phyloP scores from a whole-genome alignment of 108 stramenopile species.

The Pseudonitzschia delicatissima region DNA sequence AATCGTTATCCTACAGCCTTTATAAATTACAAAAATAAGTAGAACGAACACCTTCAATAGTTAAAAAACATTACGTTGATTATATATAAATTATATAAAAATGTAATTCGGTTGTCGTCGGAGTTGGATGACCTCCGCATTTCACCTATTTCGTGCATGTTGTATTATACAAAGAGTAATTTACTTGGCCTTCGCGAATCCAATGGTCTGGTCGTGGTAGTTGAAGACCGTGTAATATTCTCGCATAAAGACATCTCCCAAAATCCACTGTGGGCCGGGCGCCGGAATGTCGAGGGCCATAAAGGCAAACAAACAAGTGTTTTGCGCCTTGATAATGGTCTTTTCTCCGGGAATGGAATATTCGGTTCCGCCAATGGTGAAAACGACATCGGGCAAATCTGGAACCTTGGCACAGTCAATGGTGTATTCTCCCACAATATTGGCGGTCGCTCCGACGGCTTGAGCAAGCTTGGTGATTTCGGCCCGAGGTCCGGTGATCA shows the following conservation, averaged over 20 bases:
- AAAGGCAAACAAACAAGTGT: slow-evolving; percentile 91
- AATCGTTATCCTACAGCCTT: too few relatives aligned
- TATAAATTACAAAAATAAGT: too few relatives aligned
- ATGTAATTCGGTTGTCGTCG: too few relatives aligned
- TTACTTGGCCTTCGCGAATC: slow-evolving; percentile 72
- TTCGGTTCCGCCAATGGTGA: slow-evolving; percentile 75
- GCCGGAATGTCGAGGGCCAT: slow-evolving; percentile 92
- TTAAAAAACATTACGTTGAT: too few relatives aligned
- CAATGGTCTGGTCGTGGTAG: slow-evolving; percentile 80
- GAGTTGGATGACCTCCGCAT: too few relatives aligned
- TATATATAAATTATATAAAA: too few relatives aligned
- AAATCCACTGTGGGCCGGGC: slow-evolving; percentile 89
- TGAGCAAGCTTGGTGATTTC: slow-evolving; percentile 73
- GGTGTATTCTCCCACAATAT: slow-evolving; percentile 90
- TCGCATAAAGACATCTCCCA: slow-evolving; percentile 99
- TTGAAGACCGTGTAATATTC: slow-evolving; percentile 99
- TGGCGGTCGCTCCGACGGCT: slow-evolving; percentile 82
- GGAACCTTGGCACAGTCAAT: slow-evolving; percentile 80
- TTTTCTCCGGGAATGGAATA: slow-evolving; percentile 79
- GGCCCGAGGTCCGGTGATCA: slow-evolving; percentile 85
- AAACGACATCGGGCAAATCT: slow-evolving; percentile 75
- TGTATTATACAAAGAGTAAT: background rate
- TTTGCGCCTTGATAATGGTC: slow-evolving; percentile 84
- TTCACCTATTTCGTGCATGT: too few relatives aligned
- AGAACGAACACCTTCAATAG: too few relatives aligned